Evolutionary conservation across 345 rosid species (phyloP), one percentile per base, ranked within the genome.

Genomic region (Linum tenue): DNA sequence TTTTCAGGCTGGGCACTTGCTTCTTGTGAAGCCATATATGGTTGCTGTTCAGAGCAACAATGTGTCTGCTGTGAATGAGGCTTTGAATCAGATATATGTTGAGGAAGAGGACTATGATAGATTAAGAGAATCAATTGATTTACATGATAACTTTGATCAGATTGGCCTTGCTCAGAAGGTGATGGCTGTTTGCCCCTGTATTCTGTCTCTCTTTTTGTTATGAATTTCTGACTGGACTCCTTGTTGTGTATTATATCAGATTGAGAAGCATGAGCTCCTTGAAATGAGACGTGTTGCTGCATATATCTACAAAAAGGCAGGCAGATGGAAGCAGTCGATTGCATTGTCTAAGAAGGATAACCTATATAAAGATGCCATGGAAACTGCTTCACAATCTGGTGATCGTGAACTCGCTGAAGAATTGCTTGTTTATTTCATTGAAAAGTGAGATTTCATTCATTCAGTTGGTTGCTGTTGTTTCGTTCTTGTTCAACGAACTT

Each of bases 271-370:
- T 41, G 98, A 92, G 82, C 97, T 92, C 71, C 84, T 92, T 66
- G 98, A 92, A 75, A 92, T 92, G 97, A 86, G 98, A 73, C 97
- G 98, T n/a, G 98, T 92, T 69, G 97, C 97, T 73, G 97, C 99
- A 59, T 94, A 94, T 70, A 90, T 94, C 51, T 94, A 94, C 83
- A 94, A 94, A 69, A 94, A 94, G 79, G 99, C 97, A 0, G 96
- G 97, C 64, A 80, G 96, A 78, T 94, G 99, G 99, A 94, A 90
- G 96, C 92, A 82, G 70, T 94, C 99, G 1, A 94, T 94, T 84
- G 91, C 92, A 39, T 80, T 94, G 78, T 94, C 97, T 65, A 94
- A 94, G 88, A 94, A 90, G 43, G 96, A 94, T 75, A 90, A 81
- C 62, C 81, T 79, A 64, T 94, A 88, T 82, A 94, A 83, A 70